These are phyloP conservation scores for Kwoniella mangroviensis DNA, from an alignment of 768 basidiomycete species.

Conservation along the genomic window DNA sequence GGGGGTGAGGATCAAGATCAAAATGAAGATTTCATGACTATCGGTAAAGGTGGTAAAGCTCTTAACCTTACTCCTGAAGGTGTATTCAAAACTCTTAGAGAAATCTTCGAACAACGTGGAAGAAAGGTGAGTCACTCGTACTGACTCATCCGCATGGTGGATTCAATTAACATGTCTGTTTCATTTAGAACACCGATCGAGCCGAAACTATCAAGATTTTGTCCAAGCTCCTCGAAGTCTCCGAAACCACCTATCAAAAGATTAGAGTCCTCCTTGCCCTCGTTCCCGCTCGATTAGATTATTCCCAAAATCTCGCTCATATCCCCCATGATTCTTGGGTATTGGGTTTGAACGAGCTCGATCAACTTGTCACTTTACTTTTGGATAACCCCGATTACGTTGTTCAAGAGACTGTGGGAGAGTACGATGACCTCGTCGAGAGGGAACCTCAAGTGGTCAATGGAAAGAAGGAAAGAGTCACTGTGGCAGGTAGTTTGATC, in stretches of 20 bases:
- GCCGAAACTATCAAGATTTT: conserved; percentile 90
- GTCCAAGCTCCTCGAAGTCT: conserved; percentile 81
- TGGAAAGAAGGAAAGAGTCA: conserved; percentile 66
- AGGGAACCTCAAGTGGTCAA: conserved; percentile 69
- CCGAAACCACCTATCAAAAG: conserved; percentile 84
- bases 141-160: background rate
- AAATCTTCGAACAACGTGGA: conserved; percentile 90
- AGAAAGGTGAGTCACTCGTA: conserved; percentile 72
- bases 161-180: background rate
- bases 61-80: conserved; percentile 73
- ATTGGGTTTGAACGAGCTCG: conserved; percentile 82
- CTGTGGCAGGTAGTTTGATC: conserved; percentile 92
- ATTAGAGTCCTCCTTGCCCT: conserved; percentile 93
- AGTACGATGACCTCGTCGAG: conserved; percentile 81
- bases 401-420: conserved; percentile 77
- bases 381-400: conserved; percentile 73
- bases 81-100: conserved; percentile 89
- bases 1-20: conserved; percentile 55
- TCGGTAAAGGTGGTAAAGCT: conserved; percentile 85
- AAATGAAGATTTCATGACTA: conserved; percentile 78
- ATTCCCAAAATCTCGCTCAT: conserved; percentile 74
- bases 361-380: conserved; percentile 81
- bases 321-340: conserved; percentile 95
- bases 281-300: conserved; percentile 94
- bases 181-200: conserved; percentile 85